Evolutionary conservation across 2,329 filamentous ascomycete genomes (phyloP).

Genomic region (Diaporthe citri): DNA sequence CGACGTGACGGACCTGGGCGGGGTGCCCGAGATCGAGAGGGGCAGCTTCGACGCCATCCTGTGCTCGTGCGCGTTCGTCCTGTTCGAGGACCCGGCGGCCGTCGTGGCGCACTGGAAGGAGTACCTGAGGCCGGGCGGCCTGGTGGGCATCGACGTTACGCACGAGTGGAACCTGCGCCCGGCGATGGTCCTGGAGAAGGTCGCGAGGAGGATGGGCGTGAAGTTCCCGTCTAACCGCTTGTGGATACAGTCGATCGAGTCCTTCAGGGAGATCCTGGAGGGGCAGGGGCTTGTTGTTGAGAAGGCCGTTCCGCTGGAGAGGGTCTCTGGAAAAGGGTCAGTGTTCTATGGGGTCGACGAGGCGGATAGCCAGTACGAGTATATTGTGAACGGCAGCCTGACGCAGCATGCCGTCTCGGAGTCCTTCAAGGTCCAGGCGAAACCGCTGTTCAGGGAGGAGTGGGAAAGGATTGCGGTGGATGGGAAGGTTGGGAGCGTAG

Average conservation of each 20-base stretch:
- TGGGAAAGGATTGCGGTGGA: constrained; percentile 48
- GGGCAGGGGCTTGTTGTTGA: constrained; percentile 47
- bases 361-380: constrained; percentile 48
- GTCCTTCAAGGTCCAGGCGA: constrained; percentile 44
- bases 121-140: constrained; percentile 47
- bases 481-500: constrained; percentile 47
- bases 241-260: constrained; percentile 49
- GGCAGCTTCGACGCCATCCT: constrained; percentile 48
- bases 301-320: constrained; percentile 45
- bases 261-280: constrained; percentile 47
- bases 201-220: constrained; percentile 44
- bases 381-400: constrained; percentile 43
- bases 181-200: constrained; percentile 46
- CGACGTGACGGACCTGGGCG: constrained; percentile 46
- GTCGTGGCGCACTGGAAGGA: constrained; percentile 48
- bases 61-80: constrained; percentile 52
- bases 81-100: constrained; percentile 46
- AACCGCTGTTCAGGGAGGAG: constrained; percentile 48
- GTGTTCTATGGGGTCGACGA: constrained; percentile 45
- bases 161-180: constrained; percentile 48
- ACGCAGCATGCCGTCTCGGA: constrained; percentile 41
- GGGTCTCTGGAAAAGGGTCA: constrained; percentile 43
- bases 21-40: constrained; percentile 40
- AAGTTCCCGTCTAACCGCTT: constrained; percentile 47
- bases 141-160: constrained; percentile 50